Evolutionary conservation across 495 filamentous ascomycete genomes (phyloP).

Genomic region (Halenospora varia): DNA sequence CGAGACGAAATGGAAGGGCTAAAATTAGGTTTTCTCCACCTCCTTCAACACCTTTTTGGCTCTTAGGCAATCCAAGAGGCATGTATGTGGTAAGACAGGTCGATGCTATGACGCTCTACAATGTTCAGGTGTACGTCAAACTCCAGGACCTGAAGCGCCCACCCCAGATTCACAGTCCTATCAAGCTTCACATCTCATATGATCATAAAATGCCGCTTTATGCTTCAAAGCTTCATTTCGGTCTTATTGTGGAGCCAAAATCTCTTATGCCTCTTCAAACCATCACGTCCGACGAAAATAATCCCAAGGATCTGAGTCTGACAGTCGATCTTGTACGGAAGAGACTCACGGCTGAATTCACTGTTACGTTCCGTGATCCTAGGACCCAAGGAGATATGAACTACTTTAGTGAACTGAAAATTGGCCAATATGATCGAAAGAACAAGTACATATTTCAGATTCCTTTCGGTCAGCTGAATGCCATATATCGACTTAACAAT

Average conservation of each 20-base stretch:
- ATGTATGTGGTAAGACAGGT: not conserved
- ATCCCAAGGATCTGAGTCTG: constrained; percentile 21
- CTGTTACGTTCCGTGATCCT: constrained; percentile 33
- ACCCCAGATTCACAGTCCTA: constrained; percentile 12
- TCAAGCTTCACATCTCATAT: constrained; percentile 10
- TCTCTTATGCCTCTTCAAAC: constrained; percentile 48
- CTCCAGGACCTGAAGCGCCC: not conserved
- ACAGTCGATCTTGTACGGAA: constrained; percentile 39
- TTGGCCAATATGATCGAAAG: constrained; percentile 22
- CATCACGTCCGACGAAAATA: constrained; percentile 6
- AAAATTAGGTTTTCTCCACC: constrained; percentile 30
- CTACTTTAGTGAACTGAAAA: not conserved
- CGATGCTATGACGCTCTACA: not conserved
- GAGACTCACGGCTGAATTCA: constrained; percentile 41
- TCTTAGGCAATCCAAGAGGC: not conserved
- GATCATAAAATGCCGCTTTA: constrained; percentile 25
- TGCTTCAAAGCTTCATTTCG: constrained; percentile 43
- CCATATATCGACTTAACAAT: constrained; percentile 47
- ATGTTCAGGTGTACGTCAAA: not conserved
- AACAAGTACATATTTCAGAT: constrained; percentile 49
- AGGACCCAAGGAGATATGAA: constrained; percentile 19
- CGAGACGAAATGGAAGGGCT: constrained; percentile 22
- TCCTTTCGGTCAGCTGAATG: constrained; percentile 57
- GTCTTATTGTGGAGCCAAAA: constrained; percentile 40
- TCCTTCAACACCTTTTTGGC: constrained; percentile 26